These are phyloP conservation scores for Anisodus acutangulus DNA, from an alignment of 257 asterid genomes.

Conservation along the genomic window DNA sequence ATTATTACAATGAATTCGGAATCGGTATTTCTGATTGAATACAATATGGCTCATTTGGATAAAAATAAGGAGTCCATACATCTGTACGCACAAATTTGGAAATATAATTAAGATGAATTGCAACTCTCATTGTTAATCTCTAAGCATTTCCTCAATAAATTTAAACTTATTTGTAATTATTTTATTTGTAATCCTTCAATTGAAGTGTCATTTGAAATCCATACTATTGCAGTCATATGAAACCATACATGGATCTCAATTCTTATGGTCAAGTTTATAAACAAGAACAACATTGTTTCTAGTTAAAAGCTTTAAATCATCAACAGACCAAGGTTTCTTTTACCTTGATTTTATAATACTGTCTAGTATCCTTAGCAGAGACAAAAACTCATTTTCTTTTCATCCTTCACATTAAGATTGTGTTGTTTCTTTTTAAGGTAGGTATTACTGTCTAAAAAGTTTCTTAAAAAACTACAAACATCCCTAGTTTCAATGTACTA, in stretches of 20 bases:
- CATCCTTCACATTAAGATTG: background rate
- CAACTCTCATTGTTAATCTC: background rate
- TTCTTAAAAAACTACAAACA: background rate
- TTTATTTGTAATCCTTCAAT: background rate
- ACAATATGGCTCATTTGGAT: background rate
- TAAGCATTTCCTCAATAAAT: background rate
- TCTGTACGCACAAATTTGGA: background rate
- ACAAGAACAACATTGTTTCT: background rate
- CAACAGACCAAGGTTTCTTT: no score
- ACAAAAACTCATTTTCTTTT: background rate
- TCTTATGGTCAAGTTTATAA: slow-evolving; percentile 1
- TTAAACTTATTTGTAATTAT: background rate
- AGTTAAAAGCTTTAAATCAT: background rate
- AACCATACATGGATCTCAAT: background rate
- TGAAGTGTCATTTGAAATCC: background rate
- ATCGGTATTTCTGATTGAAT: background rate
- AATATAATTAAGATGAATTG: background rate
- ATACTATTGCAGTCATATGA: background rate
- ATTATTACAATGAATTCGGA: background rate
- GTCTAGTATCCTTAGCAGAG: background rate
- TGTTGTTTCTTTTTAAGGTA: background rate
- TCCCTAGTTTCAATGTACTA: background rate
- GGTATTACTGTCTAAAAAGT: background rate
- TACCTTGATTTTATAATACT: no score
- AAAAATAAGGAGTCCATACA: background rate